A percentile compares a stretch with the other conserved stretches of the same genome.
phyloP scores from a whole-genome alignment of 2,329 filamentous ascomycete genomes.

The Neofusicoccum umdonicola region DNA sequence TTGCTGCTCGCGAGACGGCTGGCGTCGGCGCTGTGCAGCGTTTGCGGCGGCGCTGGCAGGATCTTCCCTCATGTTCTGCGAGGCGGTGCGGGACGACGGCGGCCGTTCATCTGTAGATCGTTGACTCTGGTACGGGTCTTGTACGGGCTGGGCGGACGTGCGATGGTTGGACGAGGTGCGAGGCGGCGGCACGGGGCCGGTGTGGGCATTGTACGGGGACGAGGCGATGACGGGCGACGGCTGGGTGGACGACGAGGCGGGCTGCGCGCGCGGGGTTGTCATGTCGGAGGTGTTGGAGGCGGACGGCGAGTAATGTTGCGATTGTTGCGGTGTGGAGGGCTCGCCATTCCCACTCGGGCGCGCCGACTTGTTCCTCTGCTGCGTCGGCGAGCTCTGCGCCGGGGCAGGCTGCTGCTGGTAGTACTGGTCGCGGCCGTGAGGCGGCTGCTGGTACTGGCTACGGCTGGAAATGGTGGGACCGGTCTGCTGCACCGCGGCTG shows the following conservation, averaged over 20 bases:
- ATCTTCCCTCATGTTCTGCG: conserved; percentile 24
- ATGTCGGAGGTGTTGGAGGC: conserved; percentile 34
- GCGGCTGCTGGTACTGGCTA: conserved; percentile 28
- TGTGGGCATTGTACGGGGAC: conserved; percentile 57
- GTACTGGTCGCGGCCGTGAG: conserved; percentile 23
- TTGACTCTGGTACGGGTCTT: conserved; percentile 22
- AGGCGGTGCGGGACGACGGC: conserved; percentile 23
- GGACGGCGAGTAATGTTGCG: conserved; percentile 34
- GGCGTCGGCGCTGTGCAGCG: conserved; percentile 45
- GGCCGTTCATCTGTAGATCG: conserved; percentile 28
- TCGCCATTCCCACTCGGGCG: conserved; percentile 40
- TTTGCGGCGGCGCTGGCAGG: conserved; percentile 24
- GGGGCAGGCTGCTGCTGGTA: conserved; percentile 22
- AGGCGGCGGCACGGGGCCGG: conserved; percentile 63
- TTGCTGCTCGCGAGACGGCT: conserved; percentile 37
- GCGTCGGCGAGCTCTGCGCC: conserved; percentile 32
- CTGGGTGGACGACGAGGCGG: conserved; percentile 42
- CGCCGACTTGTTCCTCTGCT: conserved; percentile 37
- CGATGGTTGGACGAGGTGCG: conserved; percentile 75
- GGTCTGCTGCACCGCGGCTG: conserved; percentile 35
- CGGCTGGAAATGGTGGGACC: conserved; percentile 26
- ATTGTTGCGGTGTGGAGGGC: conserved; percentile 29
- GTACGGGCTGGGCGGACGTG: conserved; percentile 31
- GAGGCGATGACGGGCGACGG: conserved; percentile 42
- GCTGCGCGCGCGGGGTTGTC: conserved; percentile 44